phyloP scores from a whole-genome alignment of 2,329 filamentous ascomycete genomes.

The Chaetomium olivaceum region DNA sequence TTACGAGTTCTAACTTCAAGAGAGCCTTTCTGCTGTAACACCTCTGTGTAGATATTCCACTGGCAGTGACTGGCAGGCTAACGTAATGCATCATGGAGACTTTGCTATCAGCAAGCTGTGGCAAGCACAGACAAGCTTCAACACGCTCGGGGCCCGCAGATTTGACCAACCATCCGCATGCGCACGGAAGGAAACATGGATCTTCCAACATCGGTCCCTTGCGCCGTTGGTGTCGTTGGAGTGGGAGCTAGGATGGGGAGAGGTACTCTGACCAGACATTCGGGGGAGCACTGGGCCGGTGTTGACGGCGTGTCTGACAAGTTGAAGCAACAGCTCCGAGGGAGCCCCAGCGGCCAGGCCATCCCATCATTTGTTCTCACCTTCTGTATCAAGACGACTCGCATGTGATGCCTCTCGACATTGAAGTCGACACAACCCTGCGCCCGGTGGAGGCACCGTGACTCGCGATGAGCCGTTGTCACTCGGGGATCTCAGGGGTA shows the following conservation, averaged over 20 bases:
- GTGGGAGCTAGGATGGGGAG: neutral
- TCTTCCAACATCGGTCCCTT: too few relatives aligned
- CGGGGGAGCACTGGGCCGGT: neutral
- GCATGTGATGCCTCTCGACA: neutral
- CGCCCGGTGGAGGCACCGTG: neutral
- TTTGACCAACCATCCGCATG: neutral
- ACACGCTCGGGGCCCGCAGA: neutral
- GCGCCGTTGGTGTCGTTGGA: too few relatives aligned
- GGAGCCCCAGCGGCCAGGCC: neutral
- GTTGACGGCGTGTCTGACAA: neutral
- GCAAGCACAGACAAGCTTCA: too few relatives aligned
- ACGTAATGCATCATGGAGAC: neutral
- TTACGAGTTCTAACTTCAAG: neutral
- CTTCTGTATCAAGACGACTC: neutral
- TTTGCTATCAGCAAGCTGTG: neutral
- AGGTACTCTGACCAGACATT: neutral
- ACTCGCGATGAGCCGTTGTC: neutral
- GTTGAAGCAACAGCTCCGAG: neutral
- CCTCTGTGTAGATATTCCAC: neutral
- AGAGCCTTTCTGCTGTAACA: too few relatives aligned
- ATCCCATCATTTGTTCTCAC: neutral
- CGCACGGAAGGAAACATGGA: neutral
- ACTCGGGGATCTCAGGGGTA: neutral
- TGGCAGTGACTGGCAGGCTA: neutral
- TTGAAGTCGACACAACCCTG: neutral